Base-by-base conservation (phyloP, 495 filamentous ascomycete species). In the Cercophora samala region DNA sequence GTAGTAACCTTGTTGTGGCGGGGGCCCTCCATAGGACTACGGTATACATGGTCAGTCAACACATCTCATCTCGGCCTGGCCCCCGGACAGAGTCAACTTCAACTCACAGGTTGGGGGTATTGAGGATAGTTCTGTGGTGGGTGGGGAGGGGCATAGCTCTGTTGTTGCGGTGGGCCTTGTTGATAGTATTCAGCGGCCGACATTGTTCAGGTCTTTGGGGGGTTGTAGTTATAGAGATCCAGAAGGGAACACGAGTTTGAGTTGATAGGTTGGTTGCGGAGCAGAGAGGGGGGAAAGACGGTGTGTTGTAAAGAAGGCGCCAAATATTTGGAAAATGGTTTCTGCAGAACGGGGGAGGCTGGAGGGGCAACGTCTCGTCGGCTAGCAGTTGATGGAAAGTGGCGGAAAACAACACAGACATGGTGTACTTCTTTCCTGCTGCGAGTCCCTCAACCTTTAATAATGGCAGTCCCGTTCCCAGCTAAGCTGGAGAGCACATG, bases 131-230 rank as follows among this genome's bases (percentile, higher is more conserved):
- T 68, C 62, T 68, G 65, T 9, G 42, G 64, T 46, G 22, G 58
- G 24, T 25, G 58, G 5, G 54, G n/a, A 15, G 15, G 4, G 29
- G 9, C 25, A 52, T 65, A 65, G 46, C 64, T 58, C 13, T 66
- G 56, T 24, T 66, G 56, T 24, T 58, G 58, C 19, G 68, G 65
- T 8, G 63, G 63, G 42, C 60, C 71, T 63, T 73, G 72, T 59
- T 77, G 72, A 58, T 77, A 77, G 62, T 77, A 77, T 37, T 77
- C 68, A 23, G 70, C 68, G 29, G 75, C 73, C 5, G 75, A 77
- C 75, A 77, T 77, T 46, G 6, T 23, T 0, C 22, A 8, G 22
- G n/a, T 15, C n/a, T 56, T 23, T n/a, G n/a, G n/a, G n/a, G n/a
- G n/a, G n/a, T n/a, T n/a, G n/a, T n/a, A n/a, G n/a, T n/a, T n/a